phyloP scores from a whole-genome alignment of 1,284 basidiomycete genomes.

The Malassezia caprae region DNA sequence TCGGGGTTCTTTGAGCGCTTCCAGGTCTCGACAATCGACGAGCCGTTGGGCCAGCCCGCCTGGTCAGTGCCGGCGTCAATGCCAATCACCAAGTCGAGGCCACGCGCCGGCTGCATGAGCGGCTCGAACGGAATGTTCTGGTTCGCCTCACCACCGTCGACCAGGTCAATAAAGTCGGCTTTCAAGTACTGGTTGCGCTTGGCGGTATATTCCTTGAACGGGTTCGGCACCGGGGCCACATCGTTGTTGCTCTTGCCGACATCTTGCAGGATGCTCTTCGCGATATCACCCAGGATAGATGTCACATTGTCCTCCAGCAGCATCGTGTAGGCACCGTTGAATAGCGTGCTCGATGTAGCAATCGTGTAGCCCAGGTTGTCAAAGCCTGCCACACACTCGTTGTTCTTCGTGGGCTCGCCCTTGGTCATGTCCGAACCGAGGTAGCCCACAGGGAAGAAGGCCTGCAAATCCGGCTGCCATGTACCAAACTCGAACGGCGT shows the following conservation, averaged over 20 bases:
- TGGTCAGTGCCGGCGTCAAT: constrained; percentile 58
- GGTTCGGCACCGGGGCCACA: constrained; percentile 50
- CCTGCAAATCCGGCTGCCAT: constrained; percentile 48
- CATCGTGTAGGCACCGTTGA: constrained; percentile 46
- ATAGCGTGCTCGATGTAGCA: constrained; percentile 46
- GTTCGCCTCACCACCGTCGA: constrained; percentile 38
- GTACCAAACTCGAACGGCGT: constrained; percentile 52
- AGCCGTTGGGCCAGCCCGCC: constrained; percentile 59
- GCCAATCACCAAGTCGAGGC: constrained; percentile 61
- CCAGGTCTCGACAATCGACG: constrained; percentile 49
- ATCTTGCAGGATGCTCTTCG: constrained; percentile 24
- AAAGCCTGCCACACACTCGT: constrained; percentile 31
- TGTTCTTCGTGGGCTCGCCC: constrained; percentile 20
- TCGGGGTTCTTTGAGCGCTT: constrained; percentile 19
- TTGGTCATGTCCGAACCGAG: constrained; percentile 33
- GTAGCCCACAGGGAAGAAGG: constrained; percentile 41
- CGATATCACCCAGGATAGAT: constrained; percentile 25
- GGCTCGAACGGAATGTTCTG: constrained; percentile 60
- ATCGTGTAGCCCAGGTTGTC: constrained; percentile 36
- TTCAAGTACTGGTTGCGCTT: constrained; percentile 23
- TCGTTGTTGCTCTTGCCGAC: constrained; percentile 49
- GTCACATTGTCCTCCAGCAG: constrained; percentile 21
- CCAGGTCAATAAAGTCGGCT: constrained; percentile 31
- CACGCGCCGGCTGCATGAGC: constrained; percentile 58
- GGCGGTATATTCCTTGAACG: constrained; percentile 49